Conservation (phyloP, 139 green algal species). For the Haematococcus lacustris region DNA sequence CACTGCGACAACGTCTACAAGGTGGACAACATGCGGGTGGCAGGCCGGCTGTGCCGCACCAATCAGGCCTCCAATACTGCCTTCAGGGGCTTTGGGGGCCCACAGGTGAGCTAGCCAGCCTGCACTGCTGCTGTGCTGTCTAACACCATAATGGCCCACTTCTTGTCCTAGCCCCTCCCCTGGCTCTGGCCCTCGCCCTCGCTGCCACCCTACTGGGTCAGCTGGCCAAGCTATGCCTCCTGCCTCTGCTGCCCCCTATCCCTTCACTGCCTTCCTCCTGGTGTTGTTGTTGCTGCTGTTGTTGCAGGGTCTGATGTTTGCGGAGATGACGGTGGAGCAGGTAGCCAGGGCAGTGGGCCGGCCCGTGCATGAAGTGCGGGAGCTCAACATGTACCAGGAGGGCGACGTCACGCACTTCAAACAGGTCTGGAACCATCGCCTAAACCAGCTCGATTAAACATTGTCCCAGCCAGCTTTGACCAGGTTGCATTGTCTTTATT, state of each 20-base stretch:
- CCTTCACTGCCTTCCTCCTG: neutral
- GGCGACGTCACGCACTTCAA: conserved; percentile 78
- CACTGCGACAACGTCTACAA: conserved; percentile 73
- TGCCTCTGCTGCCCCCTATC: too few species aligned
- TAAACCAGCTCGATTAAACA: too few species aligned
- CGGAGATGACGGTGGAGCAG: conserved; percentile 80
- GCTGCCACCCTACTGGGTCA: too few species aligned
- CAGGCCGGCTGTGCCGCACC: conserved; percentile 72
- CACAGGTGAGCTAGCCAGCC: conserved; percentile 68
- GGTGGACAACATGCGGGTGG: conserved; percentile 57
- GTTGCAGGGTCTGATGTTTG: conserved; percentile 66
- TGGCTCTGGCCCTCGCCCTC: too few species aligned
- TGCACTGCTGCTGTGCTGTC: too few species aligned
- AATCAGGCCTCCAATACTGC: conserved; percentile 89
- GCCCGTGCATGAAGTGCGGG: conserved; percentile 8
- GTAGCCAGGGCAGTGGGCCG: conserved; percentile 24
- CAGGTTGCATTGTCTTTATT: too few species aligned
- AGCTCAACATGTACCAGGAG: conserved; percentile 67
- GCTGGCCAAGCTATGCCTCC: too few species aligned
- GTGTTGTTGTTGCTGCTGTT: too few species aligned
- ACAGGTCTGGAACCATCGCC: conserved; percentile 28
- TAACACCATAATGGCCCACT: too few species aligned
- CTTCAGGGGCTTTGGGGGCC: conserved; percentile 91
- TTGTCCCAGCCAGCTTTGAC: too few species aligned
- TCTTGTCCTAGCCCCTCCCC: too few species aligned